Conservation (phyloP, 176 grass and related monocot species). For the Microstegium vimineum region DNA sequence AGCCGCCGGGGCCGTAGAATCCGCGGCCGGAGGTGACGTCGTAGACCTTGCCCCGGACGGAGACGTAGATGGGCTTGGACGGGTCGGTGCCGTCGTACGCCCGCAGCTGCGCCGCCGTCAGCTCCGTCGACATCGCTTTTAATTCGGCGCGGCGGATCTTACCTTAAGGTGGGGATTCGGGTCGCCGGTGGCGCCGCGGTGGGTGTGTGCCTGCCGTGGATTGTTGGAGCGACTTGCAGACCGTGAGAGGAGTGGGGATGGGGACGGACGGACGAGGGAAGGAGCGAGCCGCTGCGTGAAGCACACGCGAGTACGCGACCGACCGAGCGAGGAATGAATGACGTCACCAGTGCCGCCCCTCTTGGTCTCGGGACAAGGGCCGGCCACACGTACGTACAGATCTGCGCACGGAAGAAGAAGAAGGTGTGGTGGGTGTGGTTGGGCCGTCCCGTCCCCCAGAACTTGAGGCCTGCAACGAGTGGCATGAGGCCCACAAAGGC, state of each 20-base stretch:
- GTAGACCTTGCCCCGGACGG: slow-evolving; percentile 79
- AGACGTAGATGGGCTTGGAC: slow-evolving; percentile 88
- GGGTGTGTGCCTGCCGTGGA: background rate
- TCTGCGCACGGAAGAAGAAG: no score
- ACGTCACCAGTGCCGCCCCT: background rate
- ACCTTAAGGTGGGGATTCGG: background rate
- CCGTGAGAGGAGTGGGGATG: background rate
- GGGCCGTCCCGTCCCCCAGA: background rate
- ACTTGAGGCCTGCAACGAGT: background rate
- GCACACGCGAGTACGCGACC: no score
- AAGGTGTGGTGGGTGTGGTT: background rate
- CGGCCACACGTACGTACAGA: no score
- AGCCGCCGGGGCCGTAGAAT: slow-evolving; percentile 91
- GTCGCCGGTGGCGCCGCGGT: background rate
- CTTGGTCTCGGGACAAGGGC: background rate
- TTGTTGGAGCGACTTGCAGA: background rate
- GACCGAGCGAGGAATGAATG: background rate
- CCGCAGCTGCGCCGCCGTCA: slow-evolving; percentile 75
- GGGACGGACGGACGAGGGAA: no score
- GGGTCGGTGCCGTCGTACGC: slow-evolving; percentile 70
- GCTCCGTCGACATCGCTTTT: slow-evolving; percentile 50
- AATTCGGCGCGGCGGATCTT: background rate
- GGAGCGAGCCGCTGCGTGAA: background rate
- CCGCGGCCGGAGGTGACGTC: slow-evolving; percentile 73
- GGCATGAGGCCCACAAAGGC: background rate